Percentiles rank a stretch among this genome's conserved stretches.
phyloP scores from a whole-genome alignment of 495 filamentous ascomycete genomes.

The Talaromyces stipitatus region DNA sequence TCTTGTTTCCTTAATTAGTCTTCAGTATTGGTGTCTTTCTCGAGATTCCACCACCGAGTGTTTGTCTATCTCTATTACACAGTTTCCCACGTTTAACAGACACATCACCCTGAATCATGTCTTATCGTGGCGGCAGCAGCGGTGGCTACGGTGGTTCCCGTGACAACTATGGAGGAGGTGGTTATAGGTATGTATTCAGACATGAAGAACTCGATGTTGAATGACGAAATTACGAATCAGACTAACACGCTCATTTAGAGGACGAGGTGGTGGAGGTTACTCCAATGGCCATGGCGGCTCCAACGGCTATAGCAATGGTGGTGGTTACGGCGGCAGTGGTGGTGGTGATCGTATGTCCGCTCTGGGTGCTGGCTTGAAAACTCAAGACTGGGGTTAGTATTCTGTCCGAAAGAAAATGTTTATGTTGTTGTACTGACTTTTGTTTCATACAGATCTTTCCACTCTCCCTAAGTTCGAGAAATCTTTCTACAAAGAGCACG shows the following conservation, averaged over 20 bases:
- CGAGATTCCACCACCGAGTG: slow-evolving; percentile 9
- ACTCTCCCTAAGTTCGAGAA: slow-evolving; percentile 95
- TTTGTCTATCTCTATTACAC: slow-evolving; percentile 12
- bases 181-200: slow-evolving; percentile 25
- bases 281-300: slow-evolving; percentile 32
- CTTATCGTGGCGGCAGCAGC: slow-evolving; percentile 58
- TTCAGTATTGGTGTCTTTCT: slow-evolving; percentile 20
- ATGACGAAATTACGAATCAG: background rate
- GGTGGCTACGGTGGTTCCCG: slow-evolving; percentile 28
- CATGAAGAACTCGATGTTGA: background rate
- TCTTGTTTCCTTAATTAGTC: slow-evolving; percentile 15
- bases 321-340: slow-evolving; percentile 45
- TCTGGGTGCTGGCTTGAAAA: slow-evolving; percentile 77
- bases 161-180: slow-evolving; percentile 38
- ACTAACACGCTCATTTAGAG: slow-evolving; percentile 19
- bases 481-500: slow-evolving; percentile 95
- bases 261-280: slow-evolving; percentile 42
- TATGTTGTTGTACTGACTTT: slow-evolving; percentile 21
- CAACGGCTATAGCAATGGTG: slow-evolving; percentile 34
- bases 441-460: slow-evolving; percentile 53
- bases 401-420: slow-evolving; percentile 4
- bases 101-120: slow-evolving; percentile 43
- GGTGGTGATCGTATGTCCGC: slow-evolving; percentile 90
- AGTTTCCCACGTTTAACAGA: slow-evolving; percentile 7
- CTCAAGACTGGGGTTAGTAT: slow-evolving; percentile 75